Conservation (phyloP, 225 moss, liverwort and hornwort species). For the Bryoerythrophyllum caledonicum region DNA sequence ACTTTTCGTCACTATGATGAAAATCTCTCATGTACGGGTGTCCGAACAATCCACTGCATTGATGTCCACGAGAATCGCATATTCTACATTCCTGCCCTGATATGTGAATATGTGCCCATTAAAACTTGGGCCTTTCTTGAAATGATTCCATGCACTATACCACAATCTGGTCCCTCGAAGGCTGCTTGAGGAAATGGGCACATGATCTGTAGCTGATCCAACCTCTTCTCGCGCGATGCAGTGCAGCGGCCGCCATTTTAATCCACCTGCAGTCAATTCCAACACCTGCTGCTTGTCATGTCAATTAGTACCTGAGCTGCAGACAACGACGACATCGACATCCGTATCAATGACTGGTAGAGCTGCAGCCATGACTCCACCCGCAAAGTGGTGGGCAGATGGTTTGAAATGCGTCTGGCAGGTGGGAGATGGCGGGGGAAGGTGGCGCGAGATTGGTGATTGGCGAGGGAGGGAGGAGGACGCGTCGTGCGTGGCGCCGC, state of each 20-base stretch:
- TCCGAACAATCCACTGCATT: neutral
- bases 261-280: neutral
- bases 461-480: slow-evolving; percentile 15
- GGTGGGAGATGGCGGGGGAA: neutral
- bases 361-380: too few relatives aligned
- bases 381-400: too few relatives aligned
- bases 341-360: too few relatives aligned
- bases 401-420: slow-evolving; percentile 11
- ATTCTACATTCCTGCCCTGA: slow-evolving; percentile 3
- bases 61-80: neutral
- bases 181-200: neutral
- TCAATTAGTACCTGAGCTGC: neutral
- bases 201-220: slow-evolving; percentile 9
- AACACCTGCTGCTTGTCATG: neutral
- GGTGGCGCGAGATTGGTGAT: neutral
- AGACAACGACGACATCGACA: too few relatives aligned
- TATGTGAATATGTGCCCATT: neutral
- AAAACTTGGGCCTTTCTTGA: slow-evolving; percentile 20
- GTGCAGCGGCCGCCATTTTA: neutral
- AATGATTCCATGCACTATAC: slow-evolving; percentile 31
- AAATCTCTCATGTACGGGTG: neutral
- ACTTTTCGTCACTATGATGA: neutral
- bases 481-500: slow-evolving; percentile 26
- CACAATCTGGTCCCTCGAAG: neutral
- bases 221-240: neutral